Evolutionary conservation across 371 early-diverging fungal species (phyloP).

Genomic region (Mucor plumbeus): DNA sequence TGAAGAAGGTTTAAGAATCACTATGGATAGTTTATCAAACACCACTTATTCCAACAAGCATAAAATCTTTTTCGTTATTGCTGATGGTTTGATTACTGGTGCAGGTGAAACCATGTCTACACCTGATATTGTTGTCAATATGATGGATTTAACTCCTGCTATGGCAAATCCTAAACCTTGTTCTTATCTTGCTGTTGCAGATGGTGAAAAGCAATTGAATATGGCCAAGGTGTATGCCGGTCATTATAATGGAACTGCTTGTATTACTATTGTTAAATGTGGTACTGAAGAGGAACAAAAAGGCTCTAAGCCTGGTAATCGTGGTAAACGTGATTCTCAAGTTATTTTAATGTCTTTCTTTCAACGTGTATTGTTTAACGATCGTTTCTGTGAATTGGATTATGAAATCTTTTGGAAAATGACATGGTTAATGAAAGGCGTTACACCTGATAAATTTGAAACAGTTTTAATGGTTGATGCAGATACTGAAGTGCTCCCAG

Average conservation of each 20-base stretch:
- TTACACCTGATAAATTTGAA: slow-evolving; percentile 92
- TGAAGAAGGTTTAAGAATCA: slow-evolving; percentile 73
- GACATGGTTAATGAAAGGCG: slow-evolving; percentile 75
- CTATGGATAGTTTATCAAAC: slow-evolving; percentile 81
- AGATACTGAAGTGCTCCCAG: slow-evolving; percentile 86
- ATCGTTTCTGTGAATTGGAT: slow-evolving; percentile 94
- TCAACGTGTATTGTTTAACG: slow-evolving; percentile 89
- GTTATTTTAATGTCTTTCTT: slow-evolving; percentile 97
- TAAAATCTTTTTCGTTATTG: slow-evolving; percentile 54
- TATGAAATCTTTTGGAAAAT: slow-evolving; percentile 95
- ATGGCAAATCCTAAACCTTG: slow-evolving; percentile 63
- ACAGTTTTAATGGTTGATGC: slow-evolving; percentile 97
- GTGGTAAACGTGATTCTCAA: slow-evolving; percentile 99
- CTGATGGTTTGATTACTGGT: slow-evolving; percentile 53
- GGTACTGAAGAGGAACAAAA: slow-evolving; percentile 39
- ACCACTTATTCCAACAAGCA: slow-evolving; percentile 69
- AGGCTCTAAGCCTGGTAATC: slow-evolving; percentile 84
- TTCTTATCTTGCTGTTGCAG: slow-evolving; percentile 89
- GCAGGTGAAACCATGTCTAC: slow-evolving; percentile 53
- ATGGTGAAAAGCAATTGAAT: slow-evolving; percentile 92
- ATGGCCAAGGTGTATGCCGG: slow-evolving; percentile 96
- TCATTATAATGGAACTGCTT: slow-evolving; percentile 85
- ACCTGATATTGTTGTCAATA: slow-evolving; percentile 68
- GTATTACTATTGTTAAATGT: slow-evolving; percentile 71
- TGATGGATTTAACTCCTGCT: slow-evolving; percentile 65